Base-by-base conservation (phyloP, 2,329 filamentous ascomycete species). In the Pseudocercospora vitis region DNA sequence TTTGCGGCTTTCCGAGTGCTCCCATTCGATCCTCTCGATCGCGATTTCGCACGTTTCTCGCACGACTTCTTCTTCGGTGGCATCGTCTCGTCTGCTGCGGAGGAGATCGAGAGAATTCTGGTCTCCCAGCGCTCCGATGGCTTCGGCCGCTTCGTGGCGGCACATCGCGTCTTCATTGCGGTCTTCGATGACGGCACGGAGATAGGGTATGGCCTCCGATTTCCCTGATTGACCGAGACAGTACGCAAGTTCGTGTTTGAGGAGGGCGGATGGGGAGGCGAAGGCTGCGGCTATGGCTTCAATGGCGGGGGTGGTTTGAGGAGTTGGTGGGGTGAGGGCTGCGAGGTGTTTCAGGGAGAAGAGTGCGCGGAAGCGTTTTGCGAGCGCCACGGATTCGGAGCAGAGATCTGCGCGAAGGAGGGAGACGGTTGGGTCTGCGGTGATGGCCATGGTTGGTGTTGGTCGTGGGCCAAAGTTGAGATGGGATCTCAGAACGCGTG, bases 301-400 rank as follows among this genome's bases (percentile, higher is more conserved):
- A 62, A 86, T 84, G 14, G 87, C 82, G 35, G 85, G 83, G 6
- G 84, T 75, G 0, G 80, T 81, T 60, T 83, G 74, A 35, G 76
- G 71, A 23, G 77, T 82, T 1, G 81, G 73, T 7, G 81, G 81
- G 31, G 80, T 72, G 60, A 85, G 82, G 54, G 82, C 85, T 44
- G 94, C 92, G 56, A 97, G 78, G 71, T 97, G 89, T 77, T 99
- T 99, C 56, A 99, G 85, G 14, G 92, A 96, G 78, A 99, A 99
- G 64, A 99, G 88, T 37, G 94, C 92, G 65, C 94, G 90, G 76
- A 97, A 99, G 60, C 94, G 90, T 60, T 89, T 81, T 32, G 91
- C 87, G 50, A 99, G 87, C 40, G 91, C 85, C 58, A 88, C 87
- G 11, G 81, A 75, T 76, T 97, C 94, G 45, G 88, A 87, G 65